Evolutionary conservation across 768 basidiomycete species (phyloP), one percentile per base, ranked within the genome.

Genomic region (Kwoniella sp.): DNA sequence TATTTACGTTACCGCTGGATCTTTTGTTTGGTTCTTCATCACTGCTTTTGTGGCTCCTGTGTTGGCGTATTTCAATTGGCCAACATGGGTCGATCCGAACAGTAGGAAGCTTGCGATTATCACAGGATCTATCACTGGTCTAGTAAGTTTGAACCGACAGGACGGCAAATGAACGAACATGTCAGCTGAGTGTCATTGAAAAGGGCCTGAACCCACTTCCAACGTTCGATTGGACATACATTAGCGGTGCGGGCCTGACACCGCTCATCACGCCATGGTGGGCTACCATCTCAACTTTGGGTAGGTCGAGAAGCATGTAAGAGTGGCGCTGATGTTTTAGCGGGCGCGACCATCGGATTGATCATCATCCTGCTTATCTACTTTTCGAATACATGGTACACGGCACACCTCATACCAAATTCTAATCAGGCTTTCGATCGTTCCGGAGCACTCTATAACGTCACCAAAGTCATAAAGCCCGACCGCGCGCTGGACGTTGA

Each of bases 11-110:
- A 80, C 84, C 48, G 36, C 77, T 2, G 88, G 82, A 1, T 82
- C 88, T 22, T 93, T 95, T 80, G 81, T 88, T 55, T 97, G 86
- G 80, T 92, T 86, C 80, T 93, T 94, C 82, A 76, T 98, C 44
- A 92, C 94, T 59, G 90, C 90, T n/a, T 96, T 87, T 82, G 84
- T 95, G 63, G 95, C 95, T 79, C 83, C 85, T 57, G 91, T 88
- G 0, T 85, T 96, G 3, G 89, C 89, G 10, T 81, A 88, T 17
- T 96, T 95, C 79, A 89, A 88, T 1, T 94, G 90, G 83, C 76
- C 93, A 26, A 94, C 92, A 80, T 96, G 93, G 93, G 88, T 91
- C 33, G 75, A 76, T 22, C 79, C 80, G 4, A 55, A 73, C 44
- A 81, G 81, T 56, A 63, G 79, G 49, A 77, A 67, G 57, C 58